These are phyloP conservation scores for Umbelopsis sp. DNA, from an alignment of 192 early-diverging fungal genomes.

Conservation along the genomic window DNA sequence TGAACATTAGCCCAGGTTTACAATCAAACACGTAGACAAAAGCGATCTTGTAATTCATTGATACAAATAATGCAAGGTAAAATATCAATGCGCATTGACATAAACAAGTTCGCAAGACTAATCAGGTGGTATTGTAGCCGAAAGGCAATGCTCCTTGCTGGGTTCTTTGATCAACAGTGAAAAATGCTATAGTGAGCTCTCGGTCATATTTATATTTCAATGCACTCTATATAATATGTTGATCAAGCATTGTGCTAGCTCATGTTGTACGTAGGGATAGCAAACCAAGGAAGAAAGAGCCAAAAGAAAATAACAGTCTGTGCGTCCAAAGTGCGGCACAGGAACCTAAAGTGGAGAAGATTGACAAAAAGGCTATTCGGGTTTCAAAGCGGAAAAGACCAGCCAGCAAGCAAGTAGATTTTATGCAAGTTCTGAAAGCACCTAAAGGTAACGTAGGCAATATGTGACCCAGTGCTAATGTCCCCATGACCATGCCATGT, in stretches of 20 bases:
- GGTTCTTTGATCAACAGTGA: background rate
- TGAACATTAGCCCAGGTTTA: too few relatives aligned
- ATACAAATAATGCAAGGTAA: conserved; percentile 2
- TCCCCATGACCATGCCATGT: conserved; percentile 1
- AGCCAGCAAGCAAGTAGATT: too few relatives aligned
- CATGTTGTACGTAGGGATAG: too few relatives aligned
- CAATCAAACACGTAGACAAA: too few relatives aligned
- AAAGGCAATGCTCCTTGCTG: background rate
- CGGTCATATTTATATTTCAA: background rate
- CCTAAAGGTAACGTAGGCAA: too few relatives aligned
- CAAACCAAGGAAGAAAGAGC: background rate
- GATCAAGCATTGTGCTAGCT: too few relatives aligned
- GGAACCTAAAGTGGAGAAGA: too few relatives aligned
- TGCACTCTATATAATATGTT: too few relatives aligned
- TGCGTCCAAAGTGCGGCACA: background rate
- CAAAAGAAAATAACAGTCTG: background rate
- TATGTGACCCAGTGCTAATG: background rate
- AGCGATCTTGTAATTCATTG: background rate
- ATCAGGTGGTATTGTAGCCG: background rate
- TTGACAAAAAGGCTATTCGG: too few relatives aligned
- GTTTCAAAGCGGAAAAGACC: too few relatives aligned
- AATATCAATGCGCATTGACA: background rate
- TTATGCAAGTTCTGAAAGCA: too few relatives aligned
- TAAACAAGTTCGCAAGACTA: background rate
- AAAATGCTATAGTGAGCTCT: background rate